phyloP scores from a whole-genome alignment of 2,329 filamentous ascomycete species.

The Penicillium aurantiogriseum region DNA sequence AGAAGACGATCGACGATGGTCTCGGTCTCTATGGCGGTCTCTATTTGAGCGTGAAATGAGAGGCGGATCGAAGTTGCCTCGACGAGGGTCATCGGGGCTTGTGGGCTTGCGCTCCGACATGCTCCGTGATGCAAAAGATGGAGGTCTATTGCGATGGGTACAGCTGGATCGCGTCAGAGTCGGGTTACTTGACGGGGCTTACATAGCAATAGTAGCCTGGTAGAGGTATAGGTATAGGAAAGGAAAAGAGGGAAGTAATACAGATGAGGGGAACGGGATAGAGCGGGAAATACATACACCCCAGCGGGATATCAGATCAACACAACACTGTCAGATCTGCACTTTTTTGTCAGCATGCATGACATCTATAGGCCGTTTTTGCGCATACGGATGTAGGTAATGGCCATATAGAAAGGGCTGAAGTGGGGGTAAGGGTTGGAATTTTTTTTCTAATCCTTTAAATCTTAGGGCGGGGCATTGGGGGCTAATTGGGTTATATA shows the following conservation, averaged over 20 bases:
- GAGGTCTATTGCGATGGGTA: neutral
- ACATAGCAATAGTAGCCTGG: neutral
- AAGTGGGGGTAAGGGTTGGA: conserved; percentile 5
- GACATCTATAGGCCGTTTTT: conserved; percentile 13
- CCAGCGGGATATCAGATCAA: conserved; percentile 3
- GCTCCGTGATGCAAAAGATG: conserved; percentile 16
- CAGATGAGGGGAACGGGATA: conserved; percentile 1
- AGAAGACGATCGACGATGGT: neutral
- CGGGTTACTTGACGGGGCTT: neutral
- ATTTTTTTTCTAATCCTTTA: neutral
- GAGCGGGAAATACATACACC: conserved; percentile 8
- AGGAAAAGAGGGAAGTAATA: neutral
- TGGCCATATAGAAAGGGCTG: neutral
- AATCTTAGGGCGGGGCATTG: conserved; percentile 13
- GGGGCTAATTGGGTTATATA: conserved; percentile 5
- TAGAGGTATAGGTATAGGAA: neutral
- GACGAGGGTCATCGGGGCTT: neutral
- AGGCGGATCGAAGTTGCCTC: neutral
- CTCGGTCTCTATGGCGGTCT: neutral
- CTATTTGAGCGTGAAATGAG: neutral
- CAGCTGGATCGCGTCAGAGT: conserved; percentile 7
- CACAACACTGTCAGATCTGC: neutral
- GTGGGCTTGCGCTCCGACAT: conserved; percentile 22
- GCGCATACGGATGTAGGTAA: conserved; percentile 1
- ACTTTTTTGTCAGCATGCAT: conserved; percentile 19